Evolutionary conservation across 805 yeast genomes (phyloP).

Genomic region (Spathaspora gorwiae): DNA sequence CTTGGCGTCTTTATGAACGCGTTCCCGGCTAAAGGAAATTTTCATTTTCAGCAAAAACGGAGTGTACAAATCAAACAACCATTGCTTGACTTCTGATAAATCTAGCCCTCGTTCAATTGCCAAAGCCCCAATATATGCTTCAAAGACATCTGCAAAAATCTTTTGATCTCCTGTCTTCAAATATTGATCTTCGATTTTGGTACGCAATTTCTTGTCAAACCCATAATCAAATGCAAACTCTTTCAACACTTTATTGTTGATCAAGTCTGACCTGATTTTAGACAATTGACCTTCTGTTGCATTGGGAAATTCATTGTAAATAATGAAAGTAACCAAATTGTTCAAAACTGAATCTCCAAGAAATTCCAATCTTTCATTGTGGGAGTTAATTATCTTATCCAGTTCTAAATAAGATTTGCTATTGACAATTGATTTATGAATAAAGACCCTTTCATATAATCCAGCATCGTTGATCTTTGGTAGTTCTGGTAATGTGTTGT

Average conservation of each 20-base stretch:
- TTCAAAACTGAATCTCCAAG: conserved; percentile 85
- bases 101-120: conserved; percentile 52
- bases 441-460: conserved; percentile 67
- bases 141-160: conserved; percentile 83
- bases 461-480: conserved; percentile 62
- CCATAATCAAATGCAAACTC: conserved; percentile 69
- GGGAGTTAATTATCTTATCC: conserved; percentile 53
- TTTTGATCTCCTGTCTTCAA: conserved; percentile 58
- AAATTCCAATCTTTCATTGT: conserved; percentile 86
- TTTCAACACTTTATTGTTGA: conserved; percentile 67
- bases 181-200: conserved; percentile 43
- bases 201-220: conserved; percentile 52
- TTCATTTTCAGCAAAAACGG: conserved; percentile 37
- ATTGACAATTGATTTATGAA: conserved; percentile 71
- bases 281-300: conserved; percentile 82
- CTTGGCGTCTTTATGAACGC: conserved; percentile 65
- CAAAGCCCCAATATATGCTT: conserved; percentile 89
- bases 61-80: conserved; percentile 53
- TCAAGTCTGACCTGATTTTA: conserved; percentile 60
- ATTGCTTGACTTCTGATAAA: conserved; percentile 45
- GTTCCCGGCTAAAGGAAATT: conserved; percentile 28
- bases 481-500: conserved; percentile 46
- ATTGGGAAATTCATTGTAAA: conserved; percentile 61
- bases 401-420: conserved; percentile 53
- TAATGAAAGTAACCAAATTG: conserved; percentile 62